These are phyloP conservation scores for Dujonia santamariae DNA, from an alignment of 1,139 yeast species.

Conservation along the genomic window DNA sequence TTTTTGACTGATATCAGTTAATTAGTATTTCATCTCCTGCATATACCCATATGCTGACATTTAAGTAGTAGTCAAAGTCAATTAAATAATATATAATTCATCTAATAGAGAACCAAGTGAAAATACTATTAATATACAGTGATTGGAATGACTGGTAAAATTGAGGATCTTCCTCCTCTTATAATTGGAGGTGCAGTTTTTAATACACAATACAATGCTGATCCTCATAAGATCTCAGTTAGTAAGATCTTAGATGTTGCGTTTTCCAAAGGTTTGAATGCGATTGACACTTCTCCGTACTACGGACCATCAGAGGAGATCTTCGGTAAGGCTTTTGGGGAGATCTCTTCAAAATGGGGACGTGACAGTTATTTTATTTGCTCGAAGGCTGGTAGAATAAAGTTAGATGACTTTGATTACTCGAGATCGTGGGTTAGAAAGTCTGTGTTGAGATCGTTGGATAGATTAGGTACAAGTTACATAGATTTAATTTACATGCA, in stretches of 20 bases:
- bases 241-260: slow-evolving; percentile 57
- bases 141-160: too few species aligned
- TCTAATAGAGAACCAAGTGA: too few species aligned
- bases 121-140: too few species aligned
- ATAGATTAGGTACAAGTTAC: slow-evolving; percentile 62
- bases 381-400: slow-evolving; percentile 83
- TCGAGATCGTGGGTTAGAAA: slow-evolving; percentile 53
- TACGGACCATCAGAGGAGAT: slow-evolving; percentile 85
- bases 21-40: too few species aligned
- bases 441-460: slow-evolving; percentile 65
- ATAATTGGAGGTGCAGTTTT: slow-evolving; percentile 86
- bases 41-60: too few species aligned
- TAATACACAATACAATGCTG: slow-evolving; percentile 69
- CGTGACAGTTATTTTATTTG: slow-evolving; percentile 70
- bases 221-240: slow-evolving; percentile 60
- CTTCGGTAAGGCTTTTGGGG: slow-evolving; percentile 61
- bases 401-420: slow-evolving; percentile 72
- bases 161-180: slow-evolving; percentile 55
- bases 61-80: too few species aligned
- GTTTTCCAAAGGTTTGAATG: slow-evolving; percentile 64
- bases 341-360: slow-evolving; percentile 39
- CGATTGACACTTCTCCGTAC: slow-evolving; percentile 89
- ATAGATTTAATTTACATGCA: slow-evolving; percentile 83
- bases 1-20: too few species aligned
- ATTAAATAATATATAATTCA: too few species aligned